Base-by-base conservation (phyloP, 2,329 filamentous ascomycete species). In the Helotiales sp. region DNA sequence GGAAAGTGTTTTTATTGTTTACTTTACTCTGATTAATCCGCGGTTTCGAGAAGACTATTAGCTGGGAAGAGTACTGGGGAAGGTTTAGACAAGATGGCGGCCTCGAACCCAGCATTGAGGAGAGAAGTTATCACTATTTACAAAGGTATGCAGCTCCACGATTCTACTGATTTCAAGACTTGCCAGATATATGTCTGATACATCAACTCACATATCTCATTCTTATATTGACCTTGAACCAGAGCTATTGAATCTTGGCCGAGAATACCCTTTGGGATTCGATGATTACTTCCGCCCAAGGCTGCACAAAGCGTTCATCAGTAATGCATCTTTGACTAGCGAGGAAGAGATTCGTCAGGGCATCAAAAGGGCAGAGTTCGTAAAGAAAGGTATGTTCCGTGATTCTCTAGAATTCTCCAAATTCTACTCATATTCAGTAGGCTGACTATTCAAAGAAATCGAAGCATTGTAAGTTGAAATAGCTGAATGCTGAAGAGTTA, bases 201-300 rank as follows among this genome's bases (percentile, higher is more conserved):
- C 20, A 10, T 17, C 17, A 34, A 7, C 5, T 57, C 8, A 15
- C n/a, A 24, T 37, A n/a, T 3, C 22, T 37, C 34, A 8, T 22
- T 24, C 6, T 20, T 40, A 22, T 37, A n/a, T 40, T 50, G 15
- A 57, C 37, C 22, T 8, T n/a, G 0, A 10, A 43, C 13, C 67
- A 97, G 93, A 97, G 75, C 87, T 97, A 11, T 85, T 99, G 50
- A 89, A 91, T 75, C 84, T 98, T 15, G 93, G 95, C 37, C 88
- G 90, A 64, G 91, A 95, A 66, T 98, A 98, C 75, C 95, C 96
- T 1, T 84, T 91, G 17, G 96, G 96, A 55, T 96, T 88, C 81
- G 81, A 84, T 81, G 81, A 84, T 32, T 97, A 94, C 81, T 97
- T 96, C 78, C 88, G 91, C 11, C 86, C 88, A 7, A 88, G 93